phyloP scores from a whole-genome alignment of 2,329 filamentous ascomycete genomes.

The Cercospora sojina region DNA sequence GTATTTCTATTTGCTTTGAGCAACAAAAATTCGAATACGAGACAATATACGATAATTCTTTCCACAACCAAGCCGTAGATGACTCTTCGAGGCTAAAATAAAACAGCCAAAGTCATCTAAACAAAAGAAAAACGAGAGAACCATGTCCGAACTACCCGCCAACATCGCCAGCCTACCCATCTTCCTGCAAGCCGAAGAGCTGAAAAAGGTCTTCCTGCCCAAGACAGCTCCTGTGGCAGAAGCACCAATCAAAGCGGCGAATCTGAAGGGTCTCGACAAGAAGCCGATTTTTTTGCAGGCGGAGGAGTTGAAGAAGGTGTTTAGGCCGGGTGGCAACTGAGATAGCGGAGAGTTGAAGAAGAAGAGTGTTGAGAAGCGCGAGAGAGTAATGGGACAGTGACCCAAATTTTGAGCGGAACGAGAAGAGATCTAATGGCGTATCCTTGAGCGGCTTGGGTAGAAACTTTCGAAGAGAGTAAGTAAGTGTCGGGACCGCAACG shows the following conservation, averaged over 20 bases:
- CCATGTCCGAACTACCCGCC: background rate
- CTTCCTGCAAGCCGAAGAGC: background rate
- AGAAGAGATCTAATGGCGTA: background rate
- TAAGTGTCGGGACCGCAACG: too few relatives aligned
- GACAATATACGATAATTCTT: background rate
- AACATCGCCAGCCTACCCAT: background rate
- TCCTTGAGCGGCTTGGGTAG: too few relatives aligned
- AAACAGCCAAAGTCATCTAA: background rate
- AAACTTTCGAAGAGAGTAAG: too few relatives aligned
- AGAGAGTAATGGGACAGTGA: too few relatives aligned
- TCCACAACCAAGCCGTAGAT: background rate
- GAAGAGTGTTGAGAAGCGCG: background rate
- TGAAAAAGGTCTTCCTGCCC: background rate
- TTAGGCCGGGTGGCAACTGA: background rate
- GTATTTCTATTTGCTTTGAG: too few relatives aligned
- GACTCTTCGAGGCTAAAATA: too few relatives aligned
- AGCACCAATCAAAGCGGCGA: background rate
- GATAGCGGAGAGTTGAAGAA: background rate
- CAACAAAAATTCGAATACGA: background rate
- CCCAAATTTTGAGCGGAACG: too few relatives aligned
- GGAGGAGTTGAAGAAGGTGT: slow-evolving; percentile 10
- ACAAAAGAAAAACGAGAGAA: background rate
- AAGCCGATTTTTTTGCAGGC: slow-evolving; percentile 1
- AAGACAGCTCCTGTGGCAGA: background rate
- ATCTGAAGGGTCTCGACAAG: background rate